Percentiles rank a stretch among this genome's conserved stretches.
Conservation (phyloP, 2,329 filamentous ascomycete species). For the Tolypocladium sp. region DNA sequence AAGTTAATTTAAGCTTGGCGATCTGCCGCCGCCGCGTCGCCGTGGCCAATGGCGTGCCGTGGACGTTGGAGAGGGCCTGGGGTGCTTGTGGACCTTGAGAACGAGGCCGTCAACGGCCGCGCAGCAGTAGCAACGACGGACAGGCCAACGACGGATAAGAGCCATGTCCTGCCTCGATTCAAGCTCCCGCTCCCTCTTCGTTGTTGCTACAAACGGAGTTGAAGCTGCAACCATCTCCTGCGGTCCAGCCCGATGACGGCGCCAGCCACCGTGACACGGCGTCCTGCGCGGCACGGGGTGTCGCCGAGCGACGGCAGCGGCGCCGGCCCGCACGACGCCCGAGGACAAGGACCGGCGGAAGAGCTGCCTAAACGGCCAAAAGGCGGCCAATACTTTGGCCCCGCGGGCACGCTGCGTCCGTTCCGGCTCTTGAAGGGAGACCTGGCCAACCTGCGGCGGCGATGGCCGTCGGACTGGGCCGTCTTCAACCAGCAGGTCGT, state of each 20-base stretch:
- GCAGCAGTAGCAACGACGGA: neutral
- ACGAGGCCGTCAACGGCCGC: no score
- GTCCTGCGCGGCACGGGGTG: no score
- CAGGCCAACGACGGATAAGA: no score
- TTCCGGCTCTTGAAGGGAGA: constrained; percentile 45
- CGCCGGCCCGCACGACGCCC: no score
- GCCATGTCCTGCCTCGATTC: no score
- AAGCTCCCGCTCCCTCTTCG: neutral
- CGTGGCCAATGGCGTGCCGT: neutral
- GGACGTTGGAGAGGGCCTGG: no score
- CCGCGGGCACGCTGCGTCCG: constrained; percentile 36
- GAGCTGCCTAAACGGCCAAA: neutral
- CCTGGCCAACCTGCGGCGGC: constrained; percentile 30
- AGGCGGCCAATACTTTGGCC: constrained; percentile 13
- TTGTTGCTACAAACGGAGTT: no score
- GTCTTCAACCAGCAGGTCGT: constrained; percentile 56
- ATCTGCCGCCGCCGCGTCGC: neutral
- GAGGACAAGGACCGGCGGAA: neutral
- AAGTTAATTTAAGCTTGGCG: neutral
- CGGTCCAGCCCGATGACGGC: neutral
- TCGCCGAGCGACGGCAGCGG: no score
- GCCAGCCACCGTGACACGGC: neutral
- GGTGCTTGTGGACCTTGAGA: no score
- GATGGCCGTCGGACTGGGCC: constrained; percentile 45
- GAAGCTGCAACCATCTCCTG: neutral